phyloP scores from a whole-genome alignment of 306 rosid species.

The Alnus glutinosa region DNA sequence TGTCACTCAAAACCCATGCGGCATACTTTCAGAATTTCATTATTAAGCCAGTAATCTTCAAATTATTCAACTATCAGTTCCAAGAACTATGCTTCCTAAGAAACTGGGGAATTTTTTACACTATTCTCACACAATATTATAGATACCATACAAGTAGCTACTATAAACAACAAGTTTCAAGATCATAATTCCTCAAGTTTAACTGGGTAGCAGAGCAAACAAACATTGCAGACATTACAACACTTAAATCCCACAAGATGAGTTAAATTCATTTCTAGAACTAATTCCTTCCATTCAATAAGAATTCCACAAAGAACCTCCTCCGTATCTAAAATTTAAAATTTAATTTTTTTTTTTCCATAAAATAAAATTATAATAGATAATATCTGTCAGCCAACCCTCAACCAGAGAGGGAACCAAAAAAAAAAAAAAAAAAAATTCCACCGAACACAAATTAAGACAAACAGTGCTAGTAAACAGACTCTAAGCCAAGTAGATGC shows the following conservation, averaged over 20 bases:
- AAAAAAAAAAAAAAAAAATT: not conserved
- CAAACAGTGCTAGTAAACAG: not conserved
- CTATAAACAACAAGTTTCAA: not conserved
- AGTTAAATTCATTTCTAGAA: not conserved
- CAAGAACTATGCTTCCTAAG: too few relatives aligned
- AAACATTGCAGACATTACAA: not conserved
- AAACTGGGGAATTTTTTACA: too few relatives aligned
- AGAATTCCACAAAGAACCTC: not conserved
- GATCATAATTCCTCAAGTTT: too few relatives aligned
- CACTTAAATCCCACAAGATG: not conserved
- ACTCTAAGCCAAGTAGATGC: not conserved
- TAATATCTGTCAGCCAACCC: not conserved
- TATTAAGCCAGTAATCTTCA: not conserved
- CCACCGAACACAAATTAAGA: not conserved
- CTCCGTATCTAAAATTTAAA: not conserved
- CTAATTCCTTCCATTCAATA: too few relatives aligned
- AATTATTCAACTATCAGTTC: not conserved
- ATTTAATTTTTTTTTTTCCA: not conserved
- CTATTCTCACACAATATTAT: not conserved
- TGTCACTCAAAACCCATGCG: slow-evolving; percentile 5
- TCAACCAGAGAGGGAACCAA: not conserved
- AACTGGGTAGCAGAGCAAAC: not conserved
- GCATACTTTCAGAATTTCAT: not conserved
- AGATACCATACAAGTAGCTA: not conserved
- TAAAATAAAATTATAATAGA: not conserved